Evolutionary conservation across 2,329 filamentous ascomycete genomes (phyloP).

Genomic region (Penicillium sp.): DNA sequence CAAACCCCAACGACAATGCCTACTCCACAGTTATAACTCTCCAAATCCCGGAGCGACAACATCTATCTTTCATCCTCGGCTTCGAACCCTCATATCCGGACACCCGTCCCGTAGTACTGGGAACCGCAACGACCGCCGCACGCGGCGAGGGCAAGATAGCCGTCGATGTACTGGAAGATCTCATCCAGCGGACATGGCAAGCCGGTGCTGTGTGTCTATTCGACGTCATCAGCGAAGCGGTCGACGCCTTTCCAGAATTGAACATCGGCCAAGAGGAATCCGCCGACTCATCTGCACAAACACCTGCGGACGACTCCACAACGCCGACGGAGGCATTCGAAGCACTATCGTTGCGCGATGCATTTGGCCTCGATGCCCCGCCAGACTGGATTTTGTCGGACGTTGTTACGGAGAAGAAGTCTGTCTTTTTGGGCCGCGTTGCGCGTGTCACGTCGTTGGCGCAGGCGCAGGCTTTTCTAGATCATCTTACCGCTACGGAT

Average conservation of each 20-base stretch:
- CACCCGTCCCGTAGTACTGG: conserved; percentile 66
- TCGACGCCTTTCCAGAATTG: conserved; percentile 54
- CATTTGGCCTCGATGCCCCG: conserved; percentile 36
- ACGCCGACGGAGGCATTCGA: conserved; percentile 23
- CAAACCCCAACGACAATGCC: conserved; percentile 20
- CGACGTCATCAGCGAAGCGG: conserved; percentile 72
- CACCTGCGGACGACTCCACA: neutral
- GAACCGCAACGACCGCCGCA: conserved; percentile 71
- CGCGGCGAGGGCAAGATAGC: conserved; percentile 69
- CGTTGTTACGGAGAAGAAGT: conserved; percentile 74
- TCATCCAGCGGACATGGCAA: conserved; percentile 64
- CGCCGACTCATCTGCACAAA: conserved; percentile 13
- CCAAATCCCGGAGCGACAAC: conserved; percentile 58
- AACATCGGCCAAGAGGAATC: conserved; percentile 37
- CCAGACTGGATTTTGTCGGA: conserved; percentile 72
- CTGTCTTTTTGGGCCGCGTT: conserved; percentile 77
- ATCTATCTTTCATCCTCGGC: conserved; percentile 51
- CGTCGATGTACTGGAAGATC: conserved; percentile 64
- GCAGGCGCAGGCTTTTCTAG: conserved; percentile 67
- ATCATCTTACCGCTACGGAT: conserved; percentile 74
- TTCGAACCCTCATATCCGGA: conserved; percentile 75
- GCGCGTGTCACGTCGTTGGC: conserved; percentile 65
- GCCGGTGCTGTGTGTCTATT: conserved; percentile 81
- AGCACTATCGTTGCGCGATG: conserved; percentile 28
- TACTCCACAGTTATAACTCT: conserved; percentile 53